Evolutionary conservation across 371 early-diverging fungal genomes (phyloP).

Genomic region (Actinomortierella wolfii): DNA sequence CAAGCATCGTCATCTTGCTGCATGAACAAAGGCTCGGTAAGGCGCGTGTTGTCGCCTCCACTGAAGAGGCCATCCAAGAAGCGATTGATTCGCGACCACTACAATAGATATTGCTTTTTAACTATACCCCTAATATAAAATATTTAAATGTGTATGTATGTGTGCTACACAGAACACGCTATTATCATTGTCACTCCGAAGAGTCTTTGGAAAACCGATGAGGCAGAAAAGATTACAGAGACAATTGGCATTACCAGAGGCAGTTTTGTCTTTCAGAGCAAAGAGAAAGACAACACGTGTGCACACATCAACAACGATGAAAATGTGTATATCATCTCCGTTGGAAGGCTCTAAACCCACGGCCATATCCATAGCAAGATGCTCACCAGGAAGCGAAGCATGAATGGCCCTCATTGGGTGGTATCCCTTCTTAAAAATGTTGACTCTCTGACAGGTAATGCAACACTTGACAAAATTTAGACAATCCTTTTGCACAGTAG

Average conservation of each 20-base stretch:
- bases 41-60: constrained; percentile 19
- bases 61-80: constrained; percentile 35
- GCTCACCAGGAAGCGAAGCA: constrained; percentile 16
- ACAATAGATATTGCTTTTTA: no score
- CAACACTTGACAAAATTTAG: constrained; percentile 3
- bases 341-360: constrained; percentile 4
- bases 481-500: constrained; percentile 5
- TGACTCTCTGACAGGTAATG: constrained; percentile 3
- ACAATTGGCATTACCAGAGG: background rate
- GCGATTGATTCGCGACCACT: constrained; percentile 8
- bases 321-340: background rate
- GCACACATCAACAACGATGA: constrained; percentile 16
- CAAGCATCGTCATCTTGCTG: constrained; percentile 38
- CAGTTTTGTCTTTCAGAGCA: background rate
- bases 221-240: constrained; percentile 11
- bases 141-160: no score
- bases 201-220: constrained; percentile 14
- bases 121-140: no score
- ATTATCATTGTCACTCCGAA: constrained; percentile 18
- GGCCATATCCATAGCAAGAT: constrained; percentile 14
- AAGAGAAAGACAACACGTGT: constrained; percentile 14
- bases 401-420: constrained; percentile 17
- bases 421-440: constrained; percentile 17
- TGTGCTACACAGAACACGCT: constrained; percentile 15
- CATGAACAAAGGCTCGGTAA: constrained; percentile 23